These are phyloP conservation scores for Akanthomyces muscarius DNA, from an alignment of 2,329 filamentous ascomycete genomes.

Conservation along the genomic window DNA sequence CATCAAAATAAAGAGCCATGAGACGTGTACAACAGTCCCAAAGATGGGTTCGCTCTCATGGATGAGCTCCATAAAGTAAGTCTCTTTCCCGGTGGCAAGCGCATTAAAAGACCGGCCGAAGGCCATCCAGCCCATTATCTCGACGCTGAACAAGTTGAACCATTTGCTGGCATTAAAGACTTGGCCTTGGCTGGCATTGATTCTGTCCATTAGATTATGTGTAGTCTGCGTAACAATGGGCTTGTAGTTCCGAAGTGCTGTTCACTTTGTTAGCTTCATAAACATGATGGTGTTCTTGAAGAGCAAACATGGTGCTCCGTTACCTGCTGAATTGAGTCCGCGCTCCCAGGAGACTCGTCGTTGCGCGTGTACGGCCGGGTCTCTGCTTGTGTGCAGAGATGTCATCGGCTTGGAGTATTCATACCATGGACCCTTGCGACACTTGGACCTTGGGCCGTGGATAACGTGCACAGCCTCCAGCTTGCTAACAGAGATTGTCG, in stretches of 20 bases:
- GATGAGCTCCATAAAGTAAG: constrained; percentile 24
- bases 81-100: constrained; percentile 22
- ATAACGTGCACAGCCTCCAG: constrained; percentile 27
- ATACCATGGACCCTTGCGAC: constrained; percentile 33
- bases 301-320: neutral
- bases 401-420: constrained; percentile 27
- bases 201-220: constrained; percentile 23
- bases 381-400: constrained; percentile 30
- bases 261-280: neutral
- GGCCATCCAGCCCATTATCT: constrained; percentile 40
- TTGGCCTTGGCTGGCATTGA: constrained; percentile 22
- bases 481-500: constrained; percentile 30
- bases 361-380: constrained; percentile 28
- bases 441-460: constrained; percentile 28
- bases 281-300: neutral
- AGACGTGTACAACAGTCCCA: neutral
- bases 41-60: constrained; percentile 19
- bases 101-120: constrained; percentile 36
- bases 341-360: constrained; percentile 33
- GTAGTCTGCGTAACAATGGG: constrained; percentile 17
- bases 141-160: constrained; percentile 36
- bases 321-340: constrained; percentile 29
- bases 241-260: neutral
- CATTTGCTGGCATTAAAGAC: constrained; percentile 29
- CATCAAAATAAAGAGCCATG: neutral